These are phyloP conservation scores for Emergomyces pasteurianus DNA, from an alignment of 2,329 filamentous ascomycete species.

Conservation along the genomic window DNA sequence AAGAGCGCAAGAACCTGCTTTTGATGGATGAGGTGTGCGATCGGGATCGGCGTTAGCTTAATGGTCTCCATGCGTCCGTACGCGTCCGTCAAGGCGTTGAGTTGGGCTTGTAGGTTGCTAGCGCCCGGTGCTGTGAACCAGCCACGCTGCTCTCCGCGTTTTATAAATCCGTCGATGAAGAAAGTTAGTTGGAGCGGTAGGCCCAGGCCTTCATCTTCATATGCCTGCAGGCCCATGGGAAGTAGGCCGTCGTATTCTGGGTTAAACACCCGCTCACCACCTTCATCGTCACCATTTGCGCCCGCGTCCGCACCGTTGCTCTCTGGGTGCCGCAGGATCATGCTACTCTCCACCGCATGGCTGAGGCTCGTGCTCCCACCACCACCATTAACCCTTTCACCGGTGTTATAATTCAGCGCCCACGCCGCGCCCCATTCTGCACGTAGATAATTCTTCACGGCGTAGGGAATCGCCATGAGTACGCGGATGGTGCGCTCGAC, in stretches of 20 bases:
- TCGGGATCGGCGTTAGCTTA: conserved; percentile 50
- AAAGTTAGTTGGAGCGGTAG: conserved; percentile 50
- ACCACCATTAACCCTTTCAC: background rate
- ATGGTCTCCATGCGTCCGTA: conserved; percentile 56
- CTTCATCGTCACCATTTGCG: conserved; percentile 11
- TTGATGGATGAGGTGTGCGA: conserved; percentile 54
- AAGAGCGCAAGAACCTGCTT: conserved; percentile 53
- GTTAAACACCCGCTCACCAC: conserved; percentile 19
- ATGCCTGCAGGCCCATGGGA: conserved; percentile 38
- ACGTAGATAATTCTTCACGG: conserved; percentile 52
- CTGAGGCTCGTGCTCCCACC: background rate
- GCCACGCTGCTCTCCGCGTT: conserved; percentile 41
- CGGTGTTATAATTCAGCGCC: background rate
- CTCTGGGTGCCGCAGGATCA: background rate
- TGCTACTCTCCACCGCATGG: background rate
- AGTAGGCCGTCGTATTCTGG: conserved; percentile 42
- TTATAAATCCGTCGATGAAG: conserved; percentile 49
- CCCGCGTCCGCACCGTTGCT: background rate
- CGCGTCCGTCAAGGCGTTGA: conserved; percentile 45
- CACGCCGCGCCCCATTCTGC: conserved; percentile 46
- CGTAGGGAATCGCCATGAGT: conserved; percentile 50
- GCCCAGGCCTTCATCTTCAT: conserved; percentile 48
- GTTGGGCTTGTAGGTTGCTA: conserved; percentile 44
- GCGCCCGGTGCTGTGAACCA: conserved; percentile 52
- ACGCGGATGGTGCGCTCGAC: conserved; percentile 48